Conservation (phyloP, 2,329 filamentous ascomycete species). For the Chrysoporthe austroafricana region DNA sequence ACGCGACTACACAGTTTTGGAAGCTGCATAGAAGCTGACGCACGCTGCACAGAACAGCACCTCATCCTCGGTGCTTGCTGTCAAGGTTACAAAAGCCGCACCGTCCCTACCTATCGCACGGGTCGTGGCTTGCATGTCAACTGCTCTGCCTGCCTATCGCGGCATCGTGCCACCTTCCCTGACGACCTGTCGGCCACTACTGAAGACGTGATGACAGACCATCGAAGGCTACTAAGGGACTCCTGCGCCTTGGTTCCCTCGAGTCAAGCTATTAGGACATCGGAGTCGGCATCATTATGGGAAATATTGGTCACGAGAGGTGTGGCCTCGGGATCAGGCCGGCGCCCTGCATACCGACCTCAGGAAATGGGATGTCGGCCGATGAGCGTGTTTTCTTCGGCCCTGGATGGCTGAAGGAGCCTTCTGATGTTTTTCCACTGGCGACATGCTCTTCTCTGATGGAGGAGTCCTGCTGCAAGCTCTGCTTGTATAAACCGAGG, state of each 20-base stretch:
- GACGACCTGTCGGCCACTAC: background rate
- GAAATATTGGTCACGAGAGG: background rate
- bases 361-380: background rate
- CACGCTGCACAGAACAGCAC: constrained; percentile 6
- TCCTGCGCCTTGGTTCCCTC: background rate
- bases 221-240: background rate
- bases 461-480: too few species aligned
- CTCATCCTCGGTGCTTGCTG: background rate
- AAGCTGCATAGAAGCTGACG: constrained; percentile 19
- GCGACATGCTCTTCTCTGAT: too few species aligned
- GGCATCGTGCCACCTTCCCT: background rate
- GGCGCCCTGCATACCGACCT: background rate
- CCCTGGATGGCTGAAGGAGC: background rate
- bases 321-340: background rate
- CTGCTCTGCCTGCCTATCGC: constrained; percentile 8
- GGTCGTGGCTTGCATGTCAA: background rate
- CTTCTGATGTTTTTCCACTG: too few species aligned
- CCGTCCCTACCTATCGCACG: background rate
- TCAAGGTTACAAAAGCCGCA: background rate
- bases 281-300: background rate
- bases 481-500: too few species aligned
- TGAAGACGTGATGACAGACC: background rate
- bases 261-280: background rate
- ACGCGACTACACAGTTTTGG: background rate
- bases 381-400: background rate